Evolutionary conservation across 495 filamentous ascomycete species (phyloP).

Genomic region (Aspergillus steynii): DNA sequence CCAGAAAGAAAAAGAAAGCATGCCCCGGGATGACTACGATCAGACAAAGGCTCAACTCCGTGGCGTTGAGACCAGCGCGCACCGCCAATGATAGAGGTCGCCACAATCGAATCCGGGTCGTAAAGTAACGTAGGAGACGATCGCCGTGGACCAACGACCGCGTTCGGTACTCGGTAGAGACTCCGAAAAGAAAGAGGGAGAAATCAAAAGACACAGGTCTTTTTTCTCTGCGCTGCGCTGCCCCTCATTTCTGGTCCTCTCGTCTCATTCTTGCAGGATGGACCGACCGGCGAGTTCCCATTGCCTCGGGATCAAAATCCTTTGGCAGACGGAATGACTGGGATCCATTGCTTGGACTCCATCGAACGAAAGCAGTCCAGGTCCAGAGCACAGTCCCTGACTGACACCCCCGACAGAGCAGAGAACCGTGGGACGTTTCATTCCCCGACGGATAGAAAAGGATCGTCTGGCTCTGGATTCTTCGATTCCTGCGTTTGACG

Average conservation of each 20-base stretch:
- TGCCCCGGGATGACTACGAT: slow-evolving; percentile 5
- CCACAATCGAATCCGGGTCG: background rate
- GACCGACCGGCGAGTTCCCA: background rate
- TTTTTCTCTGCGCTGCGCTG: too few relatives aligned
- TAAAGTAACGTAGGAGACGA: background rate
- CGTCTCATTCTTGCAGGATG: background rate
- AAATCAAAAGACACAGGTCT: too few relatives aligned
- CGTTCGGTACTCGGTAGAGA: background rate
- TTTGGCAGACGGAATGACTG: background rate
- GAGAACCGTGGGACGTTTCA: background rate
- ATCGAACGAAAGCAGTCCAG: background rate
- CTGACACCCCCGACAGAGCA: background rate
- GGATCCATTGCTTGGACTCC: background rate
- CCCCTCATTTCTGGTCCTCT: background rate
- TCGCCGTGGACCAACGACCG: background rate
- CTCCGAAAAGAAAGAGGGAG: background rate
- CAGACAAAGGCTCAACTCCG: background rate
- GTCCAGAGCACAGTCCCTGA: background rate
- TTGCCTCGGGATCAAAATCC: background rate
- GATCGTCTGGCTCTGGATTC: slow-evolving; percentile 13
- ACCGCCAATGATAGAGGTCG: background rate
- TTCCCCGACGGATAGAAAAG: background rate
- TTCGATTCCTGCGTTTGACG: slow-evolving; percentile 5
- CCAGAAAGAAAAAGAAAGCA: slow-evolving; percentile 22
- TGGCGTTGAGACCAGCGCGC: background rate